Evolutionary conservation across 108 stramenopile genomes (phyloP).

Genomic region (Cyclostephanos tholiformis): DNA sequence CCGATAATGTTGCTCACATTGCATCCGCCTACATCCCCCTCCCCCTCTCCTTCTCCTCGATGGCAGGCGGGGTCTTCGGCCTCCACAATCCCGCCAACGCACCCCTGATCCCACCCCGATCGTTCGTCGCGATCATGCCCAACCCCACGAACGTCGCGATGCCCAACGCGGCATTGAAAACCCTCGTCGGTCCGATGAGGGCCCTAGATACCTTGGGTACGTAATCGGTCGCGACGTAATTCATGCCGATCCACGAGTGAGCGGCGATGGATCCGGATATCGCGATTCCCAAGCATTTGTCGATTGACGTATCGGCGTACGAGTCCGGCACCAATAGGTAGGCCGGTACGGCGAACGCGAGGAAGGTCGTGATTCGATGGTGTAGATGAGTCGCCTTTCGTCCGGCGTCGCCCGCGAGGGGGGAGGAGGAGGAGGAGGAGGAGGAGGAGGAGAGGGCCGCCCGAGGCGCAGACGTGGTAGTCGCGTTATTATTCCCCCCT

Average conservation of each 20-base stretch:
- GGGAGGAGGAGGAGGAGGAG: slow-evolving; percentile 37
- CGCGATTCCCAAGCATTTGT: slow-evolving; percentile 72
- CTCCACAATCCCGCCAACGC: slow-evolving; percentile 79
- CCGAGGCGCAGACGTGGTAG: too few relatives aligned
- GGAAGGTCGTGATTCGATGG: slow-evolving; percentile 68
- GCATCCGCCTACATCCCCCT: too few relatives aligned
- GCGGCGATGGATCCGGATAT: slow-evolving; percentile 74
- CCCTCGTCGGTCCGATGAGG: slow-evolving; percentile 72
- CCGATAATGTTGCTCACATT: too few relatives aligned
- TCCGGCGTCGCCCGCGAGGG: slow-evolving; percentile 77
- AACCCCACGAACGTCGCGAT: slow-evolving; percentile 70
- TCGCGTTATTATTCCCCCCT: background rate
- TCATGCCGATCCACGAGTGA: slow-evolving; percentile 91
- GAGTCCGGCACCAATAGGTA: slow-evolving; percentile 69
- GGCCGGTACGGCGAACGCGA: slow-evolving; percentile 67
- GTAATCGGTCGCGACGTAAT: slow-evolving; percentile 94
- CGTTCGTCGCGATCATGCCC: slow-evolving; percentile 56
- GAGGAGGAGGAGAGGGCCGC: slow-evolving; percentile 18
- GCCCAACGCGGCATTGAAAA: slow-evolving; percentile 70
- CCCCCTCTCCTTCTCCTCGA: background rate
- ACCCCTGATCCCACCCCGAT: slow-evolving; percentile 79
- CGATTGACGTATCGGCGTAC: slow-evolving; percentile 57
- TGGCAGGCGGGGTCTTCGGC: slow-evolving; percentile 42
- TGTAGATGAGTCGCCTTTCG: slow-evolving; percentile 71
- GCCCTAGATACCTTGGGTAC: slow-evolving; percentile 84